phyloP scores from a whole-genome alignment of 2,329 filamentous ascomycete genomes.

The Gliomastix tumulicola region DNA sequence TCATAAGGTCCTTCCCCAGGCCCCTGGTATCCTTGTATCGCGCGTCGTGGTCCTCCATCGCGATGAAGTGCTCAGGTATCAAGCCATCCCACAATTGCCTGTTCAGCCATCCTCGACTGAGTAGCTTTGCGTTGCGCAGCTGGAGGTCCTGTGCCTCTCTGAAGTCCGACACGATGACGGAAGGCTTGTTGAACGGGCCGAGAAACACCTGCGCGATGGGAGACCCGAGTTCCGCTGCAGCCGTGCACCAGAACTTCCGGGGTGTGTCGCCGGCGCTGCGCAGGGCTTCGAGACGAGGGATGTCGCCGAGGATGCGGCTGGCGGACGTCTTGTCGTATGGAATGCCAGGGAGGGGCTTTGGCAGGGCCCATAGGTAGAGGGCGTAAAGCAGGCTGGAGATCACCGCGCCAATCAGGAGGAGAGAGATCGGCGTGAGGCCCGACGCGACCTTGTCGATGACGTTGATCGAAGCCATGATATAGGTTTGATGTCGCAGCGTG shows the following conservation, averaged over 20 bases:
- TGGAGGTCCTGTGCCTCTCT: conserved; percentile 23
- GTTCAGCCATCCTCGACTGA: conserved; percentile 12
- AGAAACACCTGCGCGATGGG: conserved; percentile 25
- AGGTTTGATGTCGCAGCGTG: too few species aligned
- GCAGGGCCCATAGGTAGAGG: conserved; percentile 4
- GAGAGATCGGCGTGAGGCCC: too few species aligned
- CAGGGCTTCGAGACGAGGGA: conserved; percentile 3
- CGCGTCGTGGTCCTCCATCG: conserved; percentile 20
- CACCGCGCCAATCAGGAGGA: too few species aligned
- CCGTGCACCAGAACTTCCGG: conserved; percentile 9
- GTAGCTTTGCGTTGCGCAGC: conserved; percentile 8
- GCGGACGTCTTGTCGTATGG: conserved; percentile 14
- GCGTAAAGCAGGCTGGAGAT: too few species aligned
- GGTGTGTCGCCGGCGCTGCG: conserved; percentile 9
- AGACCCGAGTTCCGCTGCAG: conserved; percentile 2
- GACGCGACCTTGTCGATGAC: too few species aligned
- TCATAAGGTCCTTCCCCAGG: conserved; percentile 27
- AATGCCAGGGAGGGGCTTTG: conserved; percentile 15
- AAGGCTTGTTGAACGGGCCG: conserved; percentile 19
- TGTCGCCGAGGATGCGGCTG: conserved; percentile 13
- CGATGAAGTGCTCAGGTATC: conserved; percentile 20
- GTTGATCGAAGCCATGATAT: too few species aligned
- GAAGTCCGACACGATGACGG: conserved; percentile 22
- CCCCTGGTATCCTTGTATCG: conserved; percentile 21
- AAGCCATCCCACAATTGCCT: conserved; percentile 12